These are phyloP conservation scores for Leccinum variabile DNA, from an alignment of 1,284 basidiomycete genomes.

Conservation along the genomic window DNA sequence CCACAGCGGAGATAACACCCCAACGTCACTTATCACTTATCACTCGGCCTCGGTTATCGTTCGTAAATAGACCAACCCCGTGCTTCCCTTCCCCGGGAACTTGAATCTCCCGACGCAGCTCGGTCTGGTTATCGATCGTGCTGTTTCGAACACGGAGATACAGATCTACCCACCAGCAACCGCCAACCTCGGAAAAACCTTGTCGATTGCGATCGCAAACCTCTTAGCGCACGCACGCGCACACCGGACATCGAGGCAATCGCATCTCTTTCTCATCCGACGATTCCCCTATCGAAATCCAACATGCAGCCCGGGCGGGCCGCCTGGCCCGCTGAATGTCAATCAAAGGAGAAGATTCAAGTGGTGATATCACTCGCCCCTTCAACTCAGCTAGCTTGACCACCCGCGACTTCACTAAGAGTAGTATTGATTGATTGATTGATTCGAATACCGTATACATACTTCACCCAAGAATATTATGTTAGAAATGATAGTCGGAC, in stretches of 20 bases:
- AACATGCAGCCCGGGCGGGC: not conserved
- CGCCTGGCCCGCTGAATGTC: not conserved
- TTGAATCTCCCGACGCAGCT: not conserved
- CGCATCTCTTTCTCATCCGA: not conserved
- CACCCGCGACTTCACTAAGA: not conserved
- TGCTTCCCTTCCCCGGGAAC: not conserved
- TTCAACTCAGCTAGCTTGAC: not conserved
- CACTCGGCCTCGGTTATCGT: not conserved
- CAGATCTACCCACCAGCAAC: not conserved
- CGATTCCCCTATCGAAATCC: not conserved
- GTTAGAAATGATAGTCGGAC: slow-evolving; percentile 12
- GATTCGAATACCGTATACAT: slow-evolving; percentile 9
- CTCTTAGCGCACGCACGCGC: not conserved
- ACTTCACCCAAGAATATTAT: slow-evolving; percentile 20
- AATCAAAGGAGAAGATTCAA: not conserved
- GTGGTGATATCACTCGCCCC: not conserved
- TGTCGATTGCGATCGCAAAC: not conserved
- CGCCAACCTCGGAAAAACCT: not conserved
- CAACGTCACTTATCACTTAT: not conserved
- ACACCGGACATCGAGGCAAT: not conserved
- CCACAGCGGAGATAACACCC: not conserved
- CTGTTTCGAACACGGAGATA: not conserved
- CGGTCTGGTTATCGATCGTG: not conserved
- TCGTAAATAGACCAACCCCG: not conserved
- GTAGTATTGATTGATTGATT: not conserved